A percentile compares a stretch with the other conserved stretches of the same genome.
Conservation (phyloP, 441 rosid species). For the Arabidopsis lyrata region DNA sequence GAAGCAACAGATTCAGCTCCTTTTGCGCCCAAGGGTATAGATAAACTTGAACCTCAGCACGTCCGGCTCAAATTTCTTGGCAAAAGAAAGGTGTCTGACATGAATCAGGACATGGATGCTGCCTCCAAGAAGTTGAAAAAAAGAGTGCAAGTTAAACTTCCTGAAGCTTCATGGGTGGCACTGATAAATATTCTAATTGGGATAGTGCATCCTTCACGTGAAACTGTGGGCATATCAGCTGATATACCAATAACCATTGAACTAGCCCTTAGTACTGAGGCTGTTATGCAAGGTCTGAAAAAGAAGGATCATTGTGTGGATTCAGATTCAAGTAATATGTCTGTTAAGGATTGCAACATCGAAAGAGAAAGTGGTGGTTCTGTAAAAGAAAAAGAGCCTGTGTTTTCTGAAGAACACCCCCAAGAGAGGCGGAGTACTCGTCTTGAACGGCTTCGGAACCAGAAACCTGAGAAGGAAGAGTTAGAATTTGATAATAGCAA, state of each 20-base stretch:
- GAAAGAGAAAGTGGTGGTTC: conserved; percentile 52
- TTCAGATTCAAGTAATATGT: conserved; percentile 50
- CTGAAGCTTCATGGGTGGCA: conserved; percentile 82
- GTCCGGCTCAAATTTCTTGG: conserved; percentile 86
- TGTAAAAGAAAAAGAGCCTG: conserved; percentile 62
- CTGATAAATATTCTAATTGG: conserved; percentile 73
- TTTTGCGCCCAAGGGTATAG: conserved; percentile 95
- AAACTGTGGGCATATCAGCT: conserved; percentile 63
- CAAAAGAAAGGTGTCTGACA: conserved; percentile 81
- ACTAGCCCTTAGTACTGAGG: conserved; percentile 57
- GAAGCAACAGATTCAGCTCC: conserved; percentile 83
- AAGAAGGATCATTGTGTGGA: conserved; percentile 51
- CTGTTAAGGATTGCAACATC: conserved; percentile 54
- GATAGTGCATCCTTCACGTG: conserved; percentile 66
- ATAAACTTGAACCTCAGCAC: conserved; percentile 91
- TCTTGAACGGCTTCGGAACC: conserved; percentile 94
- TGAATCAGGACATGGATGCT: conserved; percentile 55
- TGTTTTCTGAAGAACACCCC: conserved; percentile 74
- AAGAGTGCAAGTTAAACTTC: conserved; percentile 61
- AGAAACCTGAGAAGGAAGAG: conserved; percentile 96
- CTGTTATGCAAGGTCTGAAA: conserved; percentile 51
- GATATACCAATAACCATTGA: conserved; percentile 71
- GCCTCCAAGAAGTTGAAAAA: conserved; percentile 66
- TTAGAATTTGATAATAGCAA: conserved; percentile 64
- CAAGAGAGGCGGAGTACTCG: conserved; percentile 99